Evolutionary conservation across 176 grass and related monocot species (phyloP), one percentile per base, ranked within the genome.

Genomic region (Oryza officinalis): DNA sequence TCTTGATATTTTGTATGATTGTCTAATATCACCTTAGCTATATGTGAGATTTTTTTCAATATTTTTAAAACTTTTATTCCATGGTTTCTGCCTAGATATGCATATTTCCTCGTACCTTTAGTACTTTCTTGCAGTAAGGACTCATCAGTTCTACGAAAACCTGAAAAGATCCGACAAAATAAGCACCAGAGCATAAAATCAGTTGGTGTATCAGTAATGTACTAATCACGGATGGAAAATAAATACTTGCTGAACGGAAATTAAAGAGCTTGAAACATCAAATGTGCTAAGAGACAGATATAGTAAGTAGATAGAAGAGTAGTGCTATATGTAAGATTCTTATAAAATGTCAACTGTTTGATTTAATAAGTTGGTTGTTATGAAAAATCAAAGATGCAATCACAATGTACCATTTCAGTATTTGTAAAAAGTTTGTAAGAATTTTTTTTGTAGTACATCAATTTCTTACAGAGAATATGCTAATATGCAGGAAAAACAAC

Each of bases 71-170:
- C 18, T 54, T 20, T 1, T 54, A 22, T 54, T 4, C 4, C 50
- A 22, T 54, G 50, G 50, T 54, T 54, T 54, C 18, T 6, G 6
- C 17, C 15, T 50, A 50, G 47, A 50, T 6, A 50, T 50, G 15
- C 5, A 50, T 50, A 50, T 50, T 18, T 50, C 47, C 47, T 50
- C 47, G 49, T 72, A 98, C 92, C 90, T 91, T 91, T 91, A 89
- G 80, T 63, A 82, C 95, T 93, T 91, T 98, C 95, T 91, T 94
- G 82, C 26, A 98, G 86, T 77, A 95, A 89, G 31, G 64, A 86
- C 61, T 93, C 88, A 71, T 98, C 95, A 37, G 92, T 93, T 73
- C n/a, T 93, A 49, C 18, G 81, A 72, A 98, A 98, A 68, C 95
- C 95, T 98, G 65, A 28, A 60, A 35, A 28, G 9, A 35, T 38